These are phyloP conservation scores for Adiantum capillusveneris DNA, from an alignment of 75 land plant species.

Conservation along the genomic window DNA sequence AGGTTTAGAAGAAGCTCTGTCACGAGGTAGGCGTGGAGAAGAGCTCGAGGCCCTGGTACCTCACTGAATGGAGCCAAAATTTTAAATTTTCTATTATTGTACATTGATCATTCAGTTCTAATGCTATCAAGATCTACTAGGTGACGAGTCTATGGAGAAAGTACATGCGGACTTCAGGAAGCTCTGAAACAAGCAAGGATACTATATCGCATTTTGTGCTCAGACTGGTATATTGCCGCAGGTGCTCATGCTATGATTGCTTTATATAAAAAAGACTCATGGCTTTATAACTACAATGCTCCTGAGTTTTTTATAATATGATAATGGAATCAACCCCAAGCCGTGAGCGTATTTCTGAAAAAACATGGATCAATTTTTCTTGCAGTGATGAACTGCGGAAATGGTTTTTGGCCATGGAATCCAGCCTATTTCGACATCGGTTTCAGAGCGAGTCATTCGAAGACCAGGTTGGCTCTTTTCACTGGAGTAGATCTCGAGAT, in stretches of 20 bases:
- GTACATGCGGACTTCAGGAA: slow-evolving; percentile 66
- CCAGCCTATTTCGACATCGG: slow-evolving; percentile 58
- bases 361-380: too few species aligned
- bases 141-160: slow-evolving; percentile 61
- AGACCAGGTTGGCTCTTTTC: slow-evolving; percentile 54
- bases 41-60: slow-evolving; percentile 71
- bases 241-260: too few species aligned
- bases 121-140: slow-evolving; percentile 11
- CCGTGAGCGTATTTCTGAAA: too few species aligned
- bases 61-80: neutral
- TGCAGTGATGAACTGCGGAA: slow-evolving; percentile 86
- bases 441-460: slow-evolving; percentile 58
- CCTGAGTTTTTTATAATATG: too few species aligned
- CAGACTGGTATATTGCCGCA: slow-evolving; percentile 85
- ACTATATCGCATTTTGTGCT: slow-evolving; percentile 87
- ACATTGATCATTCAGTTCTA: too few species aligned
- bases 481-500: too few species aligned
- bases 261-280: too few species aligned
- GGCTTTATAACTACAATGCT: too few species aligned
- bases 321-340: too few species aligned
- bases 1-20: slow-evolving; percentile 75
- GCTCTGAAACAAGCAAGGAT: slow-evolving; percentile 53
- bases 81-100: too few species aligned
- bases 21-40: slow-evolving; percentile 71
- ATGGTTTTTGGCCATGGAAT: slow-evolving; percentile 93